Percentiles rank a stretch among this genome's conserved stretches.
Evolutionary conservation across 257 asterid genomes (phyloP).

Genomic region (Parsonsia alboflavescens): DNA sequence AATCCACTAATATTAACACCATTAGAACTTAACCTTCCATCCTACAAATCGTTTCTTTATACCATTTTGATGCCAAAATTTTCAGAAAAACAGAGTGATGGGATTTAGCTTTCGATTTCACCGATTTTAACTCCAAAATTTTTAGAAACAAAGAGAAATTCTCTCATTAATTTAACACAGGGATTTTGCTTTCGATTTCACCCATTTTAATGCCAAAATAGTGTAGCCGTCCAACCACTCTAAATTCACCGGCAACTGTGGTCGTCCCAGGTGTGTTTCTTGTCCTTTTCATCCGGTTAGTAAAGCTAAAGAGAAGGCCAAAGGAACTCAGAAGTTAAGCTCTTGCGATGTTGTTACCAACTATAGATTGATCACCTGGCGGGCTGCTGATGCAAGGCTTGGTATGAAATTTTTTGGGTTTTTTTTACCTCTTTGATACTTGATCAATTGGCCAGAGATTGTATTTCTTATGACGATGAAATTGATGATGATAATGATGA

Average conservation of each 20-base stretch:
- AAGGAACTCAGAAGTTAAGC: slow-evolving; percentile 48
- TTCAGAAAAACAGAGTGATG: too few species aligned
- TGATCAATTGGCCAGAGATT: slow-evolving; percentile 44
- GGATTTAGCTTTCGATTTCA: too few species aligned
- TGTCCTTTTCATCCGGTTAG: slow-evolving; percentile 52
- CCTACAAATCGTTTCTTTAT: too few species aligned
- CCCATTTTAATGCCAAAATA: too few species aligned
- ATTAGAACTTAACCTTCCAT: too few species aligned
- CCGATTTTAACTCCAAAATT: too few species aligned
- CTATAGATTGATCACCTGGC: slow-evolving; percentile 40
- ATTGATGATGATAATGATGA: slow-evolving; percentile 6
- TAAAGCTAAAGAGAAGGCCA: slow-evolving; percentile 60
- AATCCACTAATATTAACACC: too few species aligned
- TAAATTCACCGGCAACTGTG: slow-evolving; percentile 70
- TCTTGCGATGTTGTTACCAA: slow-evolving; percentile 30
- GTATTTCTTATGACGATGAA: not conserved
- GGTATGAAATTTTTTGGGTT: slow-evolving; percentile 40
- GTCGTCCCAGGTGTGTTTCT: slow-evolving; percentile 43
- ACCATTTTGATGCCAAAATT: too few species aligned
- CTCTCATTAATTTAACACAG: too few species aligned
- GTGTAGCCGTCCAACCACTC: too few species aligned
- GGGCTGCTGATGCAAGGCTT: slow-evolving; percentile 44
- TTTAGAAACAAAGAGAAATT: too few species aligned
- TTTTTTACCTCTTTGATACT: slow-evolving; percentile 54
- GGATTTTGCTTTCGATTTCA: too few species aligned